Conservation (phyloP, 371 early-diverging fungal genomes). For the Entomophthora muscae region DNA sequence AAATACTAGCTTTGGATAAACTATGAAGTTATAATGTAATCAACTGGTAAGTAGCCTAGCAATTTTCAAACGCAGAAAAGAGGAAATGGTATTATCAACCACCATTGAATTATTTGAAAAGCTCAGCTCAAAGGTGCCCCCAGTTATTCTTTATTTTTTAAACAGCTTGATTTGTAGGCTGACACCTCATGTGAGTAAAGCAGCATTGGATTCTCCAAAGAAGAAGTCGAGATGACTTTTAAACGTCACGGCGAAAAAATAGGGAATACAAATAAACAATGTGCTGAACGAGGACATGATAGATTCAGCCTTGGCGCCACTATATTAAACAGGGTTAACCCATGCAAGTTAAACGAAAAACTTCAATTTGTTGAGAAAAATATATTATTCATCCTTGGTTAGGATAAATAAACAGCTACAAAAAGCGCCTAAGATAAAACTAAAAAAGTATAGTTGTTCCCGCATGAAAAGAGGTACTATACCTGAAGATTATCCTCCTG, state of each 20-base stretch:
- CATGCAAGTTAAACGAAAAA: neutral
- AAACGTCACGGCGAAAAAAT: neutral
- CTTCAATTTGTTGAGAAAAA: neutral
- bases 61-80: too few species aligned
- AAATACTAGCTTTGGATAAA: neutral
- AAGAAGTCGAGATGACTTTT: neutral
- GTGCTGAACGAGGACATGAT: neutral
- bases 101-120: too few species aligned
- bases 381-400: neutral
- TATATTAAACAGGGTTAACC: neutral
- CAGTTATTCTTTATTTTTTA: neutral
- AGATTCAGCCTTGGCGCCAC: neutral
- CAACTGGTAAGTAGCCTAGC: too few species aligned
- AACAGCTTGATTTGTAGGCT: neutral
- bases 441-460: too few species aligned
- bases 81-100: neutral
- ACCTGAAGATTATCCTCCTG: neutral
- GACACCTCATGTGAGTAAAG: neutral
- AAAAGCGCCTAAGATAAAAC: too few species aligned
- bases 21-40: neutral
- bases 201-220: neutral
- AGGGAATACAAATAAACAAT: neutral
- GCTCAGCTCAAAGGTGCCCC: too few species aligned
- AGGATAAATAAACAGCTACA: neutral
- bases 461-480: too few species aligned